Evolutionary conservation across 1,284 basidiomycete genomes (phyloP), one percentile per base, ranked within the genome.

Genomic region (Cutaneotrichosporon sp.): DNA sequence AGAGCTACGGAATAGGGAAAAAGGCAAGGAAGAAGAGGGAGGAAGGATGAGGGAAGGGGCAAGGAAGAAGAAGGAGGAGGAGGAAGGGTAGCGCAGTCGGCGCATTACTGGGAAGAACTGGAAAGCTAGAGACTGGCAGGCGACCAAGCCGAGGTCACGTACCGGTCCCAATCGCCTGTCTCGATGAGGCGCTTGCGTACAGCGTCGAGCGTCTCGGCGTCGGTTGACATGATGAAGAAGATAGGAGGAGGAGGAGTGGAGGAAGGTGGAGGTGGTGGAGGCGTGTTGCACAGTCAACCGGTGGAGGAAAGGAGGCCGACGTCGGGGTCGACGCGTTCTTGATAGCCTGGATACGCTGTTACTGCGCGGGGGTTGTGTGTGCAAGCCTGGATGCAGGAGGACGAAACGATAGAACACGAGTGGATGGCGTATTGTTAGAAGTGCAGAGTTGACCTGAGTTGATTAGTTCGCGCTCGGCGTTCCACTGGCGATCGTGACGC

Each of bases 121-220:
- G 49, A 51, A 16, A 51, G 49, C 26, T 21, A 16, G 22, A 21
- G 4, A 13, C 21, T 7, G 22, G 30, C 21, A 16, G 22, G 21
- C 6, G 16, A 47, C 10, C 10, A 22, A 10, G 21, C n/a, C 16
- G 2, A 21, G 26, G 31, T 26, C 13, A 71, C 76, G 58, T 46
- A 78, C 77, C 77, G 65, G 38, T 78, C 74, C 77, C 77, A 79
- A 56, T 79, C 76, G 34, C 77, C 77, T 22, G 76, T 78, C 64
- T 79, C 73, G 40, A 79, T 61, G 40, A 79, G 56, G 34, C 76
- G 66, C 57, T 71, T 69, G 16, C 72, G 69, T 56, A 79, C 74
- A 56, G 71, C 64, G 50, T 76, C 70, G 60, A 76, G 67, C n/a
- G 72, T 68, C 34, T 69, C 65, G 36, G 70, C 70, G 60, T 75